These are phyloP conservation scores for Petunia axillaris DNA, from an alignment of 257 asterid species.

Conservation along the genomic window DNA sequence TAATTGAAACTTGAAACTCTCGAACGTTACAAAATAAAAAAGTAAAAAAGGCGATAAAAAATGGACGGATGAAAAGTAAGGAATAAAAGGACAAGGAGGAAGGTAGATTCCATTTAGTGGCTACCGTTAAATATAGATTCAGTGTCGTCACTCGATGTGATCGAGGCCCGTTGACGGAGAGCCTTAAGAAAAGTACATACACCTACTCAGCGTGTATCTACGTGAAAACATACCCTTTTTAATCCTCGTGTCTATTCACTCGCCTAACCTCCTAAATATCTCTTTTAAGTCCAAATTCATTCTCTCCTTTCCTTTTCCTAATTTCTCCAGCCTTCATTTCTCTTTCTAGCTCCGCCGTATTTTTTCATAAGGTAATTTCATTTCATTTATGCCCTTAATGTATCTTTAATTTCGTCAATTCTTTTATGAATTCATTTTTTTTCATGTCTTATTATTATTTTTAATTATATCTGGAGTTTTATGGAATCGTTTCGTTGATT, in stretches of 20 bases:
- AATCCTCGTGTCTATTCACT: not conserved
- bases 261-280: not conserved
- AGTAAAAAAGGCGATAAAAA: too few relatives aligned
- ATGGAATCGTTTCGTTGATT: not conserved
- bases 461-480: conserved; percentile 3
- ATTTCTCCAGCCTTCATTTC: conserved; percentile 2
- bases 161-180: conserved; percentile 35
- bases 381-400: not conserved
- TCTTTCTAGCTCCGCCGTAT: conserved; percentile 7
- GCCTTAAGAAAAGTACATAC: conserved; percentile 4
- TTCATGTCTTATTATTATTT: not conserved
- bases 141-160: conserved; percentile 29
- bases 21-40: not conserved
- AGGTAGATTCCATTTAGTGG: not conserved
- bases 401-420: not conserved
- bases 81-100: not conserved
- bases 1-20: too few relatives aligned
- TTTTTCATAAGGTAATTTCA: not conserved
- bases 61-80: not conserved
- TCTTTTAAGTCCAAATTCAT: not conserved
- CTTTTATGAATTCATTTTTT: not conserved
- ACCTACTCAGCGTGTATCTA: conserved; percentile 28
- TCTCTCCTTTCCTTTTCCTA: conserved; percentile 6
- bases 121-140: conserved; percentile 18
- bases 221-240: conserved; percentile 29